Evolutionary conservation across 1,284 basidiomycete genomes (phyloP), one percentile per base, ranked within the genome.

Genomic region (Boletellus dicymbophilus): DNA sequence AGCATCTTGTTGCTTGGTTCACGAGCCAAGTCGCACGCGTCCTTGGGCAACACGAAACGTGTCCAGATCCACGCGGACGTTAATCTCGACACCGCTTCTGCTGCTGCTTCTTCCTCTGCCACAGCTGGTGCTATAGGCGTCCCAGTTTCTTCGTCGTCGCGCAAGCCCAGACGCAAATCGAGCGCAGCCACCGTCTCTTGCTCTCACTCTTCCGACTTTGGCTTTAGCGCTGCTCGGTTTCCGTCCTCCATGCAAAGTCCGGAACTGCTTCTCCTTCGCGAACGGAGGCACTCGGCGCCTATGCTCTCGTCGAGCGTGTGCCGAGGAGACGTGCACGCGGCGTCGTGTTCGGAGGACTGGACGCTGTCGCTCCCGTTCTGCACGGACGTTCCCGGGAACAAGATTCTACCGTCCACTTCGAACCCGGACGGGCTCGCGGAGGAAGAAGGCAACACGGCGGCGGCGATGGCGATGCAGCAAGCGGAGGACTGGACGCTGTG

Each of bases 401-500:
- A 56, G 51, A 59, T 65, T 16, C 4, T 37, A 6, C 48, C 44
- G 0, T 56, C 62, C 1, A 33, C 13, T 22, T 12, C 40, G 43
- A 45, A 44, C 18, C 54, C 55, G 21, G 9, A 11, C 6, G 7
- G 9, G 20, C 20, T 9, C 13, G 15, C 40, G 8, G 20, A 22
- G 27, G 6, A 6, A 0, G n/a, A n/a, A n/a, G n/a, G n/a, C n/a
- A n/a, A n/a, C n/a, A n/a, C n/a, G n/a, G n/a, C n/a, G n/a, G n/a
- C n/a, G n/a, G 6, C 13, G 15, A 10, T 49, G 44, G 56, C 55
- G n/a, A 51, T 41, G 11, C 34, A 44, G 2, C 28, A 51, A 20
- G 42, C 34, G 12, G 62, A 70, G 6, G 65, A 66, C 27, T 66
- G 65, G 65, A 70, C 67, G 33, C 45, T 66, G 8, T 68, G 65